These are phyloP conservation scores for Quercus glauca DNA, from an alignment of 306 rosid species.

Conservation along the genomic window DNA sequence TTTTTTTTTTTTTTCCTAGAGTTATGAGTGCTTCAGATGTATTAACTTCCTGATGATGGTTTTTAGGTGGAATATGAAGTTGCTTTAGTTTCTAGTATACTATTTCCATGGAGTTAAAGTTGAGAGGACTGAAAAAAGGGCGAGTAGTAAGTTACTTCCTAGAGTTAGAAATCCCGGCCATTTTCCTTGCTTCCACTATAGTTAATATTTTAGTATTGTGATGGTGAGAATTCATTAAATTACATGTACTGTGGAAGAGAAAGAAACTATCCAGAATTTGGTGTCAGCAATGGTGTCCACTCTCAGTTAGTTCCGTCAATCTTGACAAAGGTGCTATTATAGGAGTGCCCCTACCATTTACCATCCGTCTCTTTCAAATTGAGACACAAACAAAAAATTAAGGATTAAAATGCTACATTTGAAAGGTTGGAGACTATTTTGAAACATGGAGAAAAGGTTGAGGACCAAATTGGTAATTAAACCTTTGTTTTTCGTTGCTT, in stretches of 20 bases:
- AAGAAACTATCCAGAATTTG: not conserved
- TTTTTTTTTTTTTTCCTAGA: not conserved
- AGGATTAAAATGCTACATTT: no score
- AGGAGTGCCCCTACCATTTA: no score
- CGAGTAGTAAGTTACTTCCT: no score
- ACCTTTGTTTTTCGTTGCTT: no score
- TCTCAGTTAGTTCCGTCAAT: not conserved
- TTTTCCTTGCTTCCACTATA: not conserved
- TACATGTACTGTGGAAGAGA: not conserved
- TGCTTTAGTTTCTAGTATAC: not conserved
- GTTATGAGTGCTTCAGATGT: not conserved
- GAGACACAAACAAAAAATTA: no score
- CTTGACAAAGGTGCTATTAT: no score
- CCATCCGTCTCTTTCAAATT: no score
- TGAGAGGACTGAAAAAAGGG: no score
- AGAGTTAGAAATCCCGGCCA: not conserved
- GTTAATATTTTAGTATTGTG: not conserved
- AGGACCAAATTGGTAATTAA: no score
- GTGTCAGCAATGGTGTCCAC: not conserved
- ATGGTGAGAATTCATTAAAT: not conserved
- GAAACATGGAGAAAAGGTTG: no score
- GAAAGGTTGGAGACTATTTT: no score
- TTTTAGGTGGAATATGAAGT: not conserved
- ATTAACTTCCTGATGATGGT: not conserved
- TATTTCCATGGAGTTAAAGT: not conserved